Evolutionary conservation across 2,329 filamentous ascomycete species (phyloP).

Genomic region (Aspergillus udagawae): DNA sequence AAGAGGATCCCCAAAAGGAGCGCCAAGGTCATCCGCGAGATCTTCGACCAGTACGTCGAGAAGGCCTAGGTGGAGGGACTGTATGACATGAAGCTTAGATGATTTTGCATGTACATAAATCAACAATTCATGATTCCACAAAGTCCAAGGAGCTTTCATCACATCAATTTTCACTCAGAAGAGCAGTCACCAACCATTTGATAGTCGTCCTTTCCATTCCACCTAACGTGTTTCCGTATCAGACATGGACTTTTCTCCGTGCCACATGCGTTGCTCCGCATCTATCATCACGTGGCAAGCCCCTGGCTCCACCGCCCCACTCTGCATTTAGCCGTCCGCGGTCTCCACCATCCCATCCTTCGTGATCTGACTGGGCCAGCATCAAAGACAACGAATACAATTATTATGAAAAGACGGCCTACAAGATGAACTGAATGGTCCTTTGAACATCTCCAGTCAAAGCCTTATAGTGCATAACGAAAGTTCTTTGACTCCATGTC

Average conservation of each 20-base stretch:
- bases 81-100: neutral
- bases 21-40: slow-evolving; percentile 63
- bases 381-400: neutral
- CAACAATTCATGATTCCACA: neutral
- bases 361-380: neutral
- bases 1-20: slow-evolving; percentile 82
- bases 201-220: neutral
- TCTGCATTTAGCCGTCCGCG: neutral
- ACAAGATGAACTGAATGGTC: neutral
- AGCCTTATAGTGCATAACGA: slow-evolving; percentile 22
- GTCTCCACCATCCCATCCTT: neutral
- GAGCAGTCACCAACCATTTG: neutral
- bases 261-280: neutral
- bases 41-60: slow-evolving; percentile 69
- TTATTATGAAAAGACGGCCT: neutral
- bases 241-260: neutral
- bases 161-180: no score
- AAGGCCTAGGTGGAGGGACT: slow-evolving; percentile 44
- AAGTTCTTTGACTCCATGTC: slow-evolving; percentile 35
- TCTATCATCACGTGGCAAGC: neutral
- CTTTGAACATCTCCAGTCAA: neutral
- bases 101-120: neutral
- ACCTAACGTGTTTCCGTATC: no score
- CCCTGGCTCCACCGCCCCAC: neutral
- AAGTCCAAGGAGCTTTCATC: neutral